Evolutionary conservation across 257 asterid species (phyloP).

Genomic region (Mitragyna speciosa): DNA sequence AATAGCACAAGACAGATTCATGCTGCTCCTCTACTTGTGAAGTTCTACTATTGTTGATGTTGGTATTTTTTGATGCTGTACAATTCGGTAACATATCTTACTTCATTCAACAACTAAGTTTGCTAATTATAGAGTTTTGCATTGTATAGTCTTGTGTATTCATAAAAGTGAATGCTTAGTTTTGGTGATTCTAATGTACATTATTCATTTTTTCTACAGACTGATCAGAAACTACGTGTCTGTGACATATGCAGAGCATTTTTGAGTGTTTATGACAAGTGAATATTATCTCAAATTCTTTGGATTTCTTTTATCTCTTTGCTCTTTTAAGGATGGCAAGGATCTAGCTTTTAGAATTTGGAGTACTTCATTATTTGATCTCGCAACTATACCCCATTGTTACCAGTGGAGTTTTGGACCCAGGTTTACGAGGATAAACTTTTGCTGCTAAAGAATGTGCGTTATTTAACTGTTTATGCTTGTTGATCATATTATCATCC

Average conservation of each 20-base stretch:
- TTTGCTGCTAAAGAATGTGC: slow-evolving; percentile 99
- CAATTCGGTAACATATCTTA: no score
- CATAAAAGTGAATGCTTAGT: neutral
- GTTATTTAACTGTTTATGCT: slow-evolving; percentile 68
- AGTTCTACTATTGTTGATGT: no score
- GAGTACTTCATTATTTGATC: slow-evolving; percentile 68
- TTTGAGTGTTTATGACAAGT: slow-evolving; percentile 94
- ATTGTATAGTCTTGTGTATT: no score
- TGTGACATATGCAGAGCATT: slow-evolving; percentile 99
- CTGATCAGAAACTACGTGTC: slow-evolving; percentile 98
- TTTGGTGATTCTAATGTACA: slow-evolving; percentile 29
- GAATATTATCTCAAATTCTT: slow-evolving; percentile 21
- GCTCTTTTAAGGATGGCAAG: slow-evolving; percentile 34
- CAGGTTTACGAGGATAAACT: slow-evolving; percentile 97
- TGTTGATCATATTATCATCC: slow-evolving; percentile 58
- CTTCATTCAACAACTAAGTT: no score
- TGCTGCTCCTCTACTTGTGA: no score
- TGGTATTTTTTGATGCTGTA: no score
- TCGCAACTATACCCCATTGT: slow-evolving; percentile 84
- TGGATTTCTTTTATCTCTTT: slow-evolving; percentile 3
- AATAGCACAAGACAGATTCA: no score
- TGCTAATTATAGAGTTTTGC: no score
- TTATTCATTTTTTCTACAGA: slow-evolving; percentile 46
- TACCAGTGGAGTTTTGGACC: slow-evolving; percentile 99
- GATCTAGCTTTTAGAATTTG: slow-evolving; percentile 48